phyloP scores from a whole-genome alignment of 2,329 filamentous ascomycete species.

The Xenoacremonium recifei region DNA sequence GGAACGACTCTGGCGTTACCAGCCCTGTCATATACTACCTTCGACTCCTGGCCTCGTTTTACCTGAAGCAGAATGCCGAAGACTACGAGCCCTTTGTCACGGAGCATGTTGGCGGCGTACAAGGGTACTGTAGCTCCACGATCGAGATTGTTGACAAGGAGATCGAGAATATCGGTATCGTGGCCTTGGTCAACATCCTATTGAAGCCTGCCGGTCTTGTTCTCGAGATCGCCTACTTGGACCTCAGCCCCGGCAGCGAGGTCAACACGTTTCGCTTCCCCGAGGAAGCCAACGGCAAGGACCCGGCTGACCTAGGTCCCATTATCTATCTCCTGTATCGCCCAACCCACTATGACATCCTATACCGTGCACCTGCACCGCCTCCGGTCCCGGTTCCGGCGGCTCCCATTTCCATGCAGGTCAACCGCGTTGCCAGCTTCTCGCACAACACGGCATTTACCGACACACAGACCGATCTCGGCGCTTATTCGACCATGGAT shows the following conservation, averaged over 20 bases:
- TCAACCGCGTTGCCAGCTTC: slow-evolving; percentile 51
- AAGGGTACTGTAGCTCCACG: slow-evolving; percentile 65
- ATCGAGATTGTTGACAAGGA: slow-evolving; percentile 77
- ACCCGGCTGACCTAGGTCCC: slow-evolving; percentile 42
- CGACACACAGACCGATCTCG: slow-evolving; percentile 37
- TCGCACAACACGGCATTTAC: slow-evolving; percentile 44
- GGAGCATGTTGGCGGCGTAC: slow-evolving; percentile 56
- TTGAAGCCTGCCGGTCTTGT: slow-evolving; percentile 76
- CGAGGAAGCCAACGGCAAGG: slow-evolving; percentile 48
- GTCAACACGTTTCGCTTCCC: slow-evolving; percentile 71
- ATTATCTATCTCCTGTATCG: slow-evolving; percentile 62
- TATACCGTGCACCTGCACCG: slow-evolving; percentile 62
- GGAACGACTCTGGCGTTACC: slow-evolving; percentile 70
- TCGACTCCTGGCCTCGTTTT: slow-evolving; percentile 78
- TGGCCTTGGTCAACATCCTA: slow-evolving; percentile 73
- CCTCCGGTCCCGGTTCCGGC: slow-evolving; percentile 24
- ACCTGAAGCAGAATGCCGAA: slow-evolving; percentile 71
- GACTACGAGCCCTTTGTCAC: slow-evolving; percentile 72
- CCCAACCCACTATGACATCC: slow-evolving; percentile 89
- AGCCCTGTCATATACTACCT: slow-evolving; percentile 82
- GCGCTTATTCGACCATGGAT: slow-evolving; percentile 41
- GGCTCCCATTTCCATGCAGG: slow-evolving; percentile 42
- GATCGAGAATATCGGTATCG: slow-evolving; percentile 87
- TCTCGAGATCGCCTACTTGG: slow-evolving; percentile 87
- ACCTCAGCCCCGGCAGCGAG: slow-evolving; percentile 74